Base-by-base conservation (phyloP, 306 rosid genomes). In the Cicer yamashitae region DNA sequence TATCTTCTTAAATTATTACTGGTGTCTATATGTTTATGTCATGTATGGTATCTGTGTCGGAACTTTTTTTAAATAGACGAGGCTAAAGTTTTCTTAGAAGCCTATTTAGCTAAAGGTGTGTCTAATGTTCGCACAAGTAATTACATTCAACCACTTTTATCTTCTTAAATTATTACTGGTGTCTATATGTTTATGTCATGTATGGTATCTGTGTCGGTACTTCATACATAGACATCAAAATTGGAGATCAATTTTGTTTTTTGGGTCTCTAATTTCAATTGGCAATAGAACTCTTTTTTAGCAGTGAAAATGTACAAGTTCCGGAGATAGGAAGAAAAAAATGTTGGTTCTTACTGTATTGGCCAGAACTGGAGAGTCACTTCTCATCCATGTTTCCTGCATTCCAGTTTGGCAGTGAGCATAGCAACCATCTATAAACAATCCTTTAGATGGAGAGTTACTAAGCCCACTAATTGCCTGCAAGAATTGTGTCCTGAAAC, bases 401-500 rank as follows among this genome's bases (percentile, higher is more conserved):
- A 8, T 74, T 88, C 89, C 96, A 7, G 91, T 90, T 87, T 94
- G 99, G 83, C 99, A 92, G 83, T 94, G 99, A 3, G 96, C 89
- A 78, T 92, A 94, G 85, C 99, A 94, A 53, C 89, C 81, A 56
- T 92, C 97, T 67, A 92, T 84, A 46, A 92, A 94, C 79, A 83
- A 22, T 66, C 96, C 97, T 45, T 82, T 87, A 1, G 88, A 74
- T 47, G 85, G 53, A 60, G 88, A 56, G 79, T 11, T 43, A 4
- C 71, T 69, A 40, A 80, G 15, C 8, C 56, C 91, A 38, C 71
- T 80, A 54, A 90, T 12, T 68, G 96, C 96, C 59, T 57, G 85
- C 75, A 92, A 77, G 79, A 94, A 94, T 22, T 92, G 83, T 57
- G 18, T 8, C 85, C 99, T 89, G 82, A 91, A 93, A 40, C 68